phyloP scores from a whole-genome alignment of 805 yeast genomes.

The Jamesozyma piceae region DNA sequence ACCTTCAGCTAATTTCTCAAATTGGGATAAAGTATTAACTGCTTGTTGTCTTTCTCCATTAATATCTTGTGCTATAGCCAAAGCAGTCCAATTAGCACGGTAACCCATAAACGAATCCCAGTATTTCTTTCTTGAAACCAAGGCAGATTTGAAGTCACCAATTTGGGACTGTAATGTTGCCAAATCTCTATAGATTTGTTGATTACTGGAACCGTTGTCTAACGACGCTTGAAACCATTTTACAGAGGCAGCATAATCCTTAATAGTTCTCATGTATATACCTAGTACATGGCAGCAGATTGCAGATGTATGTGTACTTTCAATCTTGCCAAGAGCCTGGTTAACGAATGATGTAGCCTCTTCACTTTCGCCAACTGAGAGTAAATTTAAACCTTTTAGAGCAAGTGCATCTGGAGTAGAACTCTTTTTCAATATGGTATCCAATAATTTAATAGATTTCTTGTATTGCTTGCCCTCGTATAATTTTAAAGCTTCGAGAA shows the following conservation, averaged over 20 bases:
- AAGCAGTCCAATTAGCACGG: constrained; percentile 83
- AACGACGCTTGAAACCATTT: constrained; percentile 67
- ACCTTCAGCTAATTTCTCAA: constrained; percentile 65
- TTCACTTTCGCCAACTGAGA: constrained; percentile 44
- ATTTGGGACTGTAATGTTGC: constrained; percentile 70
- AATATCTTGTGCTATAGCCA: constrained; percentile 79
- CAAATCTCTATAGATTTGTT: constrained; percentile 72
- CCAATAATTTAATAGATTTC: constrained; percentile 70
- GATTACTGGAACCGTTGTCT: constrained; percentile 69
- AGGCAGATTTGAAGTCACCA: constrained; percentile 59
- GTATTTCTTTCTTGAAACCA: constrained; percentile 54
- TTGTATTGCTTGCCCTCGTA: constrained; percentile 84
- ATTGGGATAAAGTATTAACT: constrained; percentile 59
- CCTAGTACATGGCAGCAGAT: constrained; percentile 82
- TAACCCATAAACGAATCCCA: constrained; percentile 70
- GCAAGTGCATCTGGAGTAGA: constrained; percentile 72
- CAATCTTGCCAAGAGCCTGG: constrained; percentile 52
- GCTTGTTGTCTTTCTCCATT: constrained; percentile 60
- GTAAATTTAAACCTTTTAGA: constrained; percentile 67
- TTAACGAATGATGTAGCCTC: constrained; percentile 57
- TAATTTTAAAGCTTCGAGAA: constrained; percentile 70
- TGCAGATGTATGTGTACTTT: constrained; percentile 40
- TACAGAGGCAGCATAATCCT: constrained; percentile 66
- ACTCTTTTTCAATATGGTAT: constrained; percentile 65
- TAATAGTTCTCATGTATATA: constrained; percentile 62